Base-by-base conservation (phyloP, 345 rosid species). In the Diplotaxis tenuifolia region DNA sequence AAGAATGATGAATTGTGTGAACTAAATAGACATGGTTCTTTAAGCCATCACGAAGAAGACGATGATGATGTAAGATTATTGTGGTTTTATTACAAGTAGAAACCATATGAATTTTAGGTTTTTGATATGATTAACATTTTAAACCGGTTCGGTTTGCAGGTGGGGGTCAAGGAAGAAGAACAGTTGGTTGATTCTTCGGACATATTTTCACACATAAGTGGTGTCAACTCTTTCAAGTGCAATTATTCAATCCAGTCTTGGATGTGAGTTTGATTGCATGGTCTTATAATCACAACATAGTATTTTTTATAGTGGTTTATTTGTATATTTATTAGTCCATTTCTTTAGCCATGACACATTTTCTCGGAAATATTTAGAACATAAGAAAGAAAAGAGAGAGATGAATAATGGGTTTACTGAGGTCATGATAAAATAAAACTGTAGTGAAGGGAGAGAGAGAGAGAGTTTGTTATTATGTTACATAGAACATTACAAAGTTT, bases 211-310 rank as follows among this genome's bases (percentile, higher is more conserved):
- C 96, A 89, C 52, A 86, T 89, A 50, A 94, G 90, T 68, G 97
- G 95, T 21, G 89, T 91, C 40, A 91, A 91, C 68, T 88, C 97
- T 75, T 94, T 94, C 86, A 87, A 88, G 67, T 90, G 85, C 96
- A 78, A 54, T 27, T 91, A 86, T 64, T 84, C 93, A 3, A 88
- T 87, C 80, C 96, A 87, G 34, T 91, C 97, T 62, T 94, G 96
- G 96, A 86, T 89, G 78, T 90, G 49, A 84, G 14, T 72, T 23
- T 62, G 54, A 34, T 55, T 29, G 21, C 59, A 56, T 20, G 27
- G 69, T 54, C 64, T 6, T 18, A 28, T 16, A 22, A 75, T 8
- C 23, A 21, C 18, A 12, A 54, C 9, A 55, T 22, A 62, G 75
- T 76, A 76, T 21, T 53, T 22, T 6, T 16, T 42, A 66, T 49